Evolutionary conservation across 208 protist genomes (phyloP), one percentile per base, ranked within the genome.

Genomic region (Leishmania guyanensis): DNA sequence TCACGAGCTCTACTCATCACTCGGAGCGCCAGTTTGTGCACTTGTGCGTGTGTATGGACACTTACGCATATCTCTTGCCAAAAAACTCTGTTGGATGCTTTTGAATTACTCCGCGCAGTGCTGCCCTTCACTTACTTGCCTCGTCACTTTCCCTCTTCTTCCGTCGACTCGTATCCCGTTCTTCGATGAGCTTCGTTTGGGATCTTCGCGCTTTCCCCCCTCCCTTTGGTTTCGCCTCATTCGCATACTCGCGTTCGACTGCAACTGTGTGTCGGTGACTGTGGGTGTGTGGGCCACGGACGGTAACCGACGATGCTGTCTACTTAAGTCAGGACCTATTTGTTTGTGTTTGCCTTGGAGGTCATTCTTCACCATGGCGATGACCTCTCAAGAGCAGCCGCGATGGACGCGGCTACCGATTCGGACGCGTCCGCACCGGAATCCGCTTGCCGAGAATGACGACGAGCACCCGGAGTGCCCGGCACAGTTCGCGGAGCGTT

Each of bases 401-500:
- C 91, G 93, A 71, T 98, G 91, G 91, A 95, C 96, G 46, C 88
- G 95, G 39, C 84, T 98, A 71, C 96, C 96, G 12, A 94, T 98
- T 43, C 90, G 96, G 46, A 96, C 93, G 3, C 87, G 97, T 17
- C 94, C 97, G n/a, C 97, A 98, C 66, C 90, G 95, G 51, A 98
- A 98, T 87, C 97, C 97, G 48, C 87, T 98, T n/a, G 92, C 92
- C 5, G 95, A 98, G 72, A 97, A 98, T 81, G 90, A 92, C 76
- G 93, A 98, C 79, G 88, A 85, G 39, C 94, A 98, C 80, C 96
- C 97, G 12, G 88, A 90, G 58, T 89, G 83, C 48, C 97, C 97
- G 29, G 85, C 76, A 54, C 89, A 91, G 58, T 90, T 98, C 36
- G 75, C 79, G n/a, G 60, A 77, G 78, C 85, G 86, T 20, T 87